Conservation (phyloP, 2,329 filamentous ascomycete genomes). For the Trichoderma guizhouense region DNA sequence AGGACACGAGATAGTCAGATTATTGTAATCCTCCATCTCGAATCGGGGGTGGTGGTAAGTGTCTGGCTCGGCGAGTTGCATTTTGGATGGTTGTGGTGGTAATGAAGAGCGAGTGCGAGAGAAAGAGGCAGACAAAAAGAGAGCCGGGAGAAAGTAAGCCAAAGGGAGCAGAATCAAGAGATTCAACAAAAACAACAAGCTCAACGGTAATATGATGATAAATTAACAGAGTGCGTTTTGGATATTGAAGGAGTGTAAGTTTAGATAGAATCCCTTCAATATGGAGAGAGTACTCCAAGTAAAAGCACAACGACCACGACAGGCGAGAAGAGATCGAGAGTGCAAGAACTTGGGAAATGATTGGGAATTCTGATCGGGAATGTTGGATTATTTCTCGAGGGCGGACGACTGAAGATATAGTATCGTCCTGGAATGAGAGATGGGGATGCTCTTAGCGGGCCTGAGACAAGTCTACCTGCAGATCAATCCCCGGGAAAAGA, state of each 20-base stretch:
- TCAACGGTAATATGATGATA: background rate
- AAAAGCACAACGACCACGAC: constrained; percentile 6
- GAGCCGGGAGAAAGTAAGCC: background rate
- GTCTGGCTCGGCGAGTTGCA: constrained; percentile 38
- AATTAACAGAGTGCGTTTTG: background rate
- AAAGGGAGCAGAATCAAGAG: background rate
- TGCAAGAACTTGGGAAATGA: constrained; percentile 16
- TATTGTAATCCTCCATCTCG: constrained; percentile 42
- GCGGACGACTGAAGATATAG: constrained; percentile 42
- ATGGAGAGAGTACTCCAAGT: constrained; percentile 16
- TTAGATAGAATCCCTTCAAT: constrained; percentile 16
- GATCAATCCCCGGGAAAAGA: constrained; percentile 34
- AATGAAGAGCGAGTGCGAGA: background rate
- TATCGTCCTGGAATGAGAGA: constrained; percentile 37
- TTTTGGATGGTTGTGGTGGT: constrained; percentile 22
- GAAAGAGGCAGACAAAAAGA: background rate
- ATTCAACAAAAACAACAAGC: background rate
- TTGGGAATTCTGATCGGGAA: constrained; percentile 33
- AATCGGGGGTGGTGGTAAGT: constrained; percentile 30
- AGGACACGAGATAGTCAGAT: constrained; percentile 35
- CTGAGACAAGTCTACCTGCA: constrained; percentile 36
- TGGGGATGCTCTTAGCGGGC: constrained; percentile 30
- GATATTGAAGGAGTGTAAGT: constrained; percentile 19
- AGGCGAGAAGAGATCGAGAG: constrained; percentile 19
- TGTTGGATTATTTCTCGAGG: constrained; percentile 31